phyloP scores from a whole-genome alignment of 306 rosid species.

The Morella rubra region DNA sequence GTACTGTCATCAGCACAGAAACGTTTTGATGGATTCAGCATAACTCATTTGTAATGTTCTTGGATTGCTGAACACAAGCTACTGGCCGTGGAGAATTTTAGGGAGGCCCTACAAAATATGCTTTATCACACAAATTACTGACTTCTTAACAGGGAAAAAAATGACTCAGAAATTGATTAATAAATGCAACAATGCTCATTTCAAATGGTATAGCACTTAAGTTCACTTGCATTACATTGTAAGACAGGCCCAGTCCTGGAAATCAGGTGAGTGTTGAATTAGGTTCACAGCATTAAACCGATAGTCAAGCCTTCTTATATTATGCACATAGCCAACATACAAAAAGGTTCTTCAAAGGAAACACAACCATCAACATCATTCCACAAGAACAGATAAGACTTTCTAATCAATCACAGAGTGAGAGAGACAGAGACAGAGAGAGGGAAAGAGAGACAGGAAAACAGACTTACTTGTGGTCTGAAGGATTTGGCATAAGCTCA shows the following conservation, averaged over 20 bases:
- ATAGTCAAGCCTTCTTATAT: neutral
- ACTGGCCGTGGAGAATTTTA: neutral
- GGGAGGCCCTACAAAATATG: neutral
- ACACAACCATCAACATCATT: neutral
- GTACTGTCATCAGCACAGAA: neutral
- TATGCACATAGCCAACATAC: neutral
- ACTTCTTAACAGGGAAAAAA: neutral
- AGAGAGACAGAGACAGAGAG: neutral
- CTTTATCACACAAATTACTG: neutral
- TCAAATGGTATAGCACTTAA: neutral
- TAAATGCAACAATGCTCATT: neutral
- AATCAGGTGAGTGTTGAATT: neutral
- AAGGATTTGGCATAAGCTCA: conserved; percentile 93
- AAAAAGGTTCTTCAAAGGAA: neutral
- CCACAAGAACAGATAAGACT: conserved; percentile 5
- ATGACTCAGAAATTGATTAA: neutral
- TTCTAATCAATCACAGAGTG: neutral
- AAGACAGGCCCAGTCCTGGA: neutral
- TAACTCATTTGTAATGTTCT: neutral
- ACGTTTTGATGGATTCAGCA: neutral
- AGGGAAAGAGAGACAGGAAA: neutral
- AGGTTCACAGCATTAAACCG: neutral
- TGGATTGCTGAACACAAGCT: neutral
- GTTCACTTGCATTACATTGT: neutral
- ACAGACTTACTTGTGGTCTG: conserved; percentile 89